Conservation (phyloP, 768 basidiomycete genomes). For the Coprinellus aureogranulatus region DNA sequence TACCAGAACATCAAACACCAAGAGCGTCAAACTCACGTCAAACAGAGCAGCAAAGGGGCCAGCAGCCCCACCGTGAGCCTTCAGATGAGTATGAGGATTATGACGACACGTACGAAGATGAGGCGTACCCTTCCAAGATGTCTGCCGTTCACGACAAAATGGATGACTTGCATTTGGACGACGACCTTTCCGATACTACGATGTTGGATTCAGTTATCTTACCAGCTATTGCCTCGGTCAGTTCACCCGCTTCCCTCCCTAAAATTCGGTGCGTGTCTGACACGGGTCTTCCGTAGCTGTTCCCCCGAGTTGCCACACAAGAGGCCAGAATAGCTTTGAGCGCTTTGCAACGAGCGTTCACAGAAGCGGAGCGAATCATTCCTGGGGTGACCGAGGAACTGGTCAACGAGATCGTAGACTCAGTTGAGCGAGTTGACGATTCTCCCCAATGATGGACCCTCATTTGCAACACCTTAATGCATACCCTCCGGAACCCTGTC, state of each 20-base stretch:
- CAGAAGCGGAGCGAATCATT: slow-evolving; percentile 92
- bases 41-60: slow-evolving; percentile 5
- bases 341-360: slow-evolving; percentile 86
- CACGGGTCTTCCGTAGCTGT: slow-evolving; percentile 54
- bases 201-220: slow-evolving; percentile 95
- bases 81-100: slow-evolving; percentile 70
- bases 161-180: slow-evolving; percentile 47
- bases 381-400: slow-evolving; percentile 92
- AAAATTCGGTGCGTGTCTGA: background rate
- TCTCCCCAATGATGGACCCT: slow-evolving; percentile 43
- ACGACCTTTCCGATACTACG: slow-evolving; percentile 74
- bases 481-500: no score
- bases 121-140: slow-evolving; percentile 44
- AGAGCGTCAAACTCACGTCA: background rate
- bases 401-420: slow-evolving; percentile 91
- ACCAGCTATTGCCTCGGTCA: slow-evolving; percentile 93
- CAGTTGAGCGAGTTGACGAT: slow-evolving; percentile 87
- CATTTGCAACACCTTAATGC: background rate
- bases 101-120: slow-evolving; percentile 53
- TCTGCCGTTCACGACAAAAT: slow-evolving; percentile 49
- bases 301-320: slow-evolving; percentile 89
- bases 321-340: slow-evolving; percentile 86
- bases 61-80: slow-evolving; percentile 42
- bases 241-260: slow-evolving; percentile 21
- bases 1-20: slow-evolving; percentile 20